These are phyloP conservation scores for Trifolium pratense DNA, from an alignment of 306 rosid species.

Conservation along the genomic window DNA sequence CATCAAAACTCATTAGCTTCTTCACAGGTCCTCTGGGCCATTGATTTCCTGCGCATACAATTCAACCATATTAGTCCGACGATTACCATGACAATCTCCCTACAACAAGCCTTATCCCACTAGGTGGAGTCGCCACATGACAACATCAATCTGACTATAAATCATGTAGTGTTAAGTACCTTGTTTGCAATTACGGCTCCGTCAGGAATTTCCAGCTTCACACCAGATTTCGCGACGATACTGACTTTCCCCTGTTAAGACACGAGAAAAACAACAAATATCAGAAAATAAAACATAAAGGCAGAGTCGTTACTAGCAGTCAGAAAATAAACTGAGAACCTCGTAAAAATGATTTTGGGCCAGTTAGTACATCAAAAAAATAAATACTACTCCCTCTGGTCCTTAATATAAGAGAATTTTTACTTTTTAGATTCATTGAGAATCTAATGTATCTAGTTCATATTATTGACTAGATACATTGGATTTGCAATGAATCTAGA, in stretches of 20 bases:
- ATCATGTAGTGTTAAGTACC: conserved; percentile 50
- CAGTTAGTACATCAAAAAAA: conserved; percentile 11
- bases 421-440: no score
- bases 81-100: conserved; percentile 5
- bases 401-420: no score
- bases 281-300: neutral
- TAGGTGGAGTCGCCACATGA: neutral
- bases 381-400: no score
- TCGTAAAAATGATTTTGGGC: neutral
- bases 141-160: neutral
- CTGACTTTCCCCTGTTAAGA: conserved; percentile 73
- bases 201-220: conserved; percentile 77
- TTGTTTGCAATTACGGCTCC: conserved; percentile 62
- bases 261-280: conserved; percentile 34
- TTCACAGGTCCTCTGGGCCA: conserved; percentile 73
- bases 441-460: no score
- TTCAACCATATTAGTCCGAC: conserved; percentile 14
- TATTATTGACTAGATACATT: no score
- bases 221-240: conserved; percentile 62
- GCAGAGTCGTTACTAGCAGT: neutral
- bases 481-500: no score
- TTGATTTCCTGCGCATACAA: conserved; percentile 63
- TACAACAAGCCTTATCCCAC: neutral
- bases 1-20: conserved; percentile 29
- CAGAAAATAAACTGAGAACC: conserved; percentile 5